Conservation (phyloP, 1,139 yeast species). For the Suhomyces chickasaworum region DNA sequence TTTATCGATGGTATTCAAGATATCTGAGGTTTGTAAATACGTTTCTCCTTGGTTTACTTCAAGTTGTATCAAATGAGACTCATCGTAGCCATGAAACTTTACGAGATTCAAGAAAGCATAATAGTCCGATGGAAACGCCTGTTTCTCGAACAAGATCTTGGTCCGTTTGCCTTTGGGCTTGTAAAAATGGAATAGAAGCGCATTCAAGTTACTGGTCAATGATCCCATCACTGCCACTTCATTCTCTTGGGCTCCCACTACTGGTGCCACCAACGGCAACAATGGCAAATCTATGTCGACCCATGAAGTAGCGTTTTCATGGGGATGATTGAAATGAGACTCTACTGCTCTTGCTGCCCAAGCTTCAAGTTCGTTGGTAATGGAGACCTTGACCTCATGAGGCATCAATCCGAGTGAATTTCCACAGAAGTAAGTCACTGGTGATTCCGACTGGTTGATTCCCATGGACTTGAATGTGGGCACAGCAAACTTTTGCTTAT, state of each 20-base stretch:
- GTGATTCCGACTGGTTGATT: conserved; percentile 21
- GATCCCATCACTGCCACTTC: conserved; percentile 92
- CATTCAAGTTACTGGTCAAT: conserved; percentile 77
- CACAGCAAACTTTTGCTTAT: conserved; percentile 48
- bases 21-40: conserved; percentile 62
- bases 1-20: conserved; percentile 55
- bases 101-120: conserved; percentile 82
- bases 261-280: conserved; percentile 63
- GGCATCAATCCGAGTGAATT: conserved; percentile 94
- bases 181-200: conserved; percentile 73
- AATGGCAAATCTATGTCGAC: conserved; percentile 80
- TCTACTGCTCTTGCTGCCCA: conserved; percentile 84
- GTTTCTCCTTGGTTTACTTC: conserved; percentile 59
- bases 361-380: conserved; percentile 70
- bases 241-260: conserved; percentile 70
- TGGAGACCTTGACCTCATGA: conserved; percentile 53
- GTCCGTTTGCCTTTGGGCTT: conserved; percentile 59
- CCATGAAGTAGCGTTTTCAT: conserved; percentile 58
- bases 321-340: conserved; percentile 76
- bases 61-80: conserved; percentile 64
- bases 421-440: conserved; percentile 71
- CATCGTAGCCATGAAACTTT: conserved; percentile 59
- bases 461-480: conserved; percentile 65
- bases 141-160: conserved; percentile 80
- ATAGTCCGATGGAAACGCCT: conserved; percentile 90